A percentile compares a stretch with the other conserved stretches of the same genome.
Evolutionary conservation across 441 rosid species (phyloP).

Genomic region (Capsella rubella): DNA sequence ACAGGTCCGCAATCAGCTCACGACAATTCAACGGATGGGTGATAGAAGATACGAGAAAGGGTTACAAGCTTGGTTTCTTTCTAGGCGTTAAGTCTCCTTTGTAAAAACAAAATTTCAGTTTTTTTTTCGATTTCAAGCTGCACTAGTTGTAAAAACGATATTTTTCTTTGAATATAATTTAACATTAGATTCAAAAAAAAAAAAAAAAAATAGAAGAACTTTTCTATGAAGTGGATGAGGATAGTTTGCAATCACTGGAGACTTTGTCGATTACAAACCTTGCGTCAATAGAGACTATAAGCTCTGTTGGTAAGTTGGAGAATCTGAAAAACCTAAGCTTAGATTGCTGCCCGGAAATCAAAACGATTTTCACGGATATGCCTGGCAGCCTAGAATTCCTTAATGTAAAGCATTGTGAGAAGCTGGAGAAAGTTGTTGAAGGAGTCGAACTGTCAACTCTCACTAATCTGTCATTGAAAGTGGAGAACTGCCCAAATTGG

Average conservation of each 20-base stretch:
- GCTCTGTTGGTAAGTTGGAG: conserved; percentile 26
- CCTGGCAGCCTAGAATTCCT: conserved; percentile 50
- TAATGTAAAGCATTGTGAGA: conserved; percentile 52
- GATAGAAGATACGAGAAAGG: too few species aligned
- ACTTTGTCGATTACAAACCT: conserved; percentile 55
- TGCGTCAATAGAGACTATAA: conserved; percentile 42
- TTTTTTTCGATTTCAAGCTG: too few species aligned
- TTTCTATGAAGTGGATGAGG: conserved; percentile 38
- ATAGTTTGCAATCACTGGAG: conserved; percentile 41
- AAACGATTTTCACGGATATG: conserved; percentile 40
- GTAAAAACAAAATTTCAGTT: too few species aligned
- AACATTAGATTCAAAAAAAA: too few species aligned
- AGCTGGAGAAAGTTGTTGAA: conserved; percentile 42
- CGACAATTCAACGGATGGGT: too few species aligned
- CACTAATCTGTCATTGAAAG: conserved; percentile 23
- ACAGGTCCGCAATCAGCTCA: too few species aligned
- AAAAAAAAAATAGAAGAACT: conserved; percentile 43
- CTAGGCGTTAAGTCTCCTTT: too few species aligned
- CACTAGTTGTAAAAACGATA: too few species aligned
- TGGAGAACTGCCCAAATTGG: conserved; percentile 45
- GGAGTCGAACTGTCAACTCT: conserved; percentile 29
- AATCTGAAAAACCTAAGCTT: conserved; percentile 52
- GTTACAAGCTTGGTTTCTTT: too few species aligned
- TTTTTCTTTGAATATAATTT: too few species aligned
- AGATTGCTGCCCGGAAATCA: conserved; percentile 57